Conservation (phyloP, 2,329 filamentous ascomycete species). For the Calcarisporium arbuscula region DNA sequence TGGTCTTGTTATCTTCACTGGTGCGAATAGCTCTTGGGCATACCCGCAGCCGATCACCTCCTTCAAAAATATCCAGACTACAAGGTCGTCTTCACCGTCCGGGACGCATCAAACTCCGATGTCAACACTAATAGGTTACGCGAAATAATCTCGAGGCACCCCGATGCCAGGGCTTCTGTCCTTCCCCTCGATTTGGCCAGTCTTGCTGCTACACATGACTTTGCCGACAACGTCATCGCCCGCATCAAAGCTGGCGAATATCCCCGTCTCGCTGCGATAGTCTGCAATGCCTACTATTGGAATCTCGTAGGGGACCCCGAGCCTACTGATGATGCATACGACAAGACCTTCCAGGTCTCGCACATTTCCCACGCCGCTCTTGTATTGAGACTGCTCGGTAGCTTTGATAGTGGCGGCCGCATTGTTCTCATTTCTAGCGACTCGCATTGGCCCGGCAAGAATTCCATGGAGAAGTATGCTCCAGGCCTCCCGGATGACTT, state of each 20-base stretch:
- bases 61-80: slow-evolving; percentile 3
- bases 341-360: slow-evolving; percentile 7
- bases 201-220: slow-evolving; percentile 1
- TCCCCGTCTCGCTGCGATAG: slow-evolving; percentile 5
- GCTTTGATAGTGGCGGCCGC: slow-evolving; percentile 5
- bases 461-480: slow-evolving; percentile 1
- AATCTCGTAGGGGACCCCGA: slow-evolving; percentile 6
- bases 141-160: too few species aligned
- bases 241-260: slow-evolving; percentile 2
- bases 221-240: slow-evolving; percentile 3
- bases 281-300: slow-evolving; percentile 11
- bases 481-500: slow-evolving; percentile 1
- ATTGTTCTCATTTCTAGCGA: slow-evolving; percentile 4
- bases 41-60: slow-evolving; percentile 5
- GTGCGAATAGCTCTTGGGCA: slow-evolving; percentile 8
- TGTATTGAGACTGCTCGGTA: slow-evolving; percentile 2
- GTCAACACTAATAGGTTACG: too few species aligned
- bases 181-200: slow-evolving; percentile 4
- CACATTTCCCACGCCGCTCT: slow-evolving; percentile 8
- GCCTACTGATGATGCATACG: slow-evolving; percentile 6
- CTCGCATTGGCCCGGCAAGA: slow-evolving; percentile 4
- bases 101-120: too few species aligned
- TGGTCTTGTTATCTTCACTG: slow-evolving; percentile 9
- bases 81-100: slow-evolving; percentile 5
- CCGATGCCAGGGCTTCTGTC: slow-evolving; percentile 2